These are phyloP conservation scores for Oxytropis ochrocephala DNA, from an alignment of 306 rosid genomes.

Conservation along the genomic window DNA sequence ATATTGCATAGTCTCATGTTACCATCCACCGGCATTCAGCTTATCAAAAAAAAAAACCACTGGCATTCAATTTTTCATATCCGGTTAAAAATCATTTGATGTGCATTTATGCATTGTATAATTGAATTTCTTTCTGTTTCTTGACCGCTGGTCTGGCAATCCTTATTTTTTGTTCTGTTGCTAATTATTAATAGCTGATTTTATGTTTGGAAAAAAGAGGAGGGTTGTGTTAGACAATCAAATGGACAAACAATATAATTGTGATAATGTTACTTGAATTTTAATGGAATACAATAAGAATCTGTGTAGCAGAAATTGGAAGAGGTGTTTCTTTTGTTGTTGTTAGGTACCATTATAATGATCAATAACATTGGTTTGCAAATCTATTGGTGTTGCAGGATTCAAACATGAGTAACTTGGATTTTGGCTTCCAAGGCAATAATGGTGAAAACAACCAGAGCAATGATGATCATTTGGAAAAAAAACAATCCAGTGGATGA, in stretches of 20 bases:
- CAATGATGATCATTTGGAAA: conserved; percentile 21
- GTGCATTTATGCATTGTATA: not conserved
- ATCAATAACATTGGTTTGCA: not conserved
- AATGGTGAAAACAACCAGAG: conserved; percentile 8
- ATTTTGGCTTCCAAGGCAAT: conserved; percentile 44
- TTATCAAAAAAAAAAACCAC: too few species aligned
- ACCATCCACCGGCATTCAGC: too few species aligned
- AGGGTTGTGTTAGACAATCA: not conserved
- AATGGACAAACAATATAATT: not conserved
- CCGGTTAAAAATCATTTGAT: not conserved
- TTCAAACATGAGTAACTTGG: conserved; percentile 31
- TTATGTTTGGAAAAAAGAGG: not conserved
- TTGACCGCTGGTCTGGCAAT: not conserved
- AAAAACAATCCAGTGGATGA: conserved; percentile 21
- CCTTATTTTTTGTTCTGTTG: not conserved
- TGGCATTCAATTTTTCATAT: not conserved
- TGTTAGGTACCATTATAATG: not conserved
- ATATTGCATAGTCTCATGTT: not conserved
- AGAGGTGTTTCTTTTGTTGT: not conserved
- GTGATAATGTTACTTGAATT: too few species aligned
- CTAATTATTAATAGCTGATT: not conserved
- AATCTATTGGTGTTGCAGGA: conserved; percentile 30
- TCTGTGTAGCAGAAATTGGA: not conserved
- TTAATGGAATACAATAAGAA: too few species aligned
- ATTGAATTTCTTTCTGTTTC: not conserved